These are phyloP conservation scores for Polytrichum commune DNA, from an alignment of 225 moss, liverwort and hornwort species.

Conservation along the genomic window DNA sequence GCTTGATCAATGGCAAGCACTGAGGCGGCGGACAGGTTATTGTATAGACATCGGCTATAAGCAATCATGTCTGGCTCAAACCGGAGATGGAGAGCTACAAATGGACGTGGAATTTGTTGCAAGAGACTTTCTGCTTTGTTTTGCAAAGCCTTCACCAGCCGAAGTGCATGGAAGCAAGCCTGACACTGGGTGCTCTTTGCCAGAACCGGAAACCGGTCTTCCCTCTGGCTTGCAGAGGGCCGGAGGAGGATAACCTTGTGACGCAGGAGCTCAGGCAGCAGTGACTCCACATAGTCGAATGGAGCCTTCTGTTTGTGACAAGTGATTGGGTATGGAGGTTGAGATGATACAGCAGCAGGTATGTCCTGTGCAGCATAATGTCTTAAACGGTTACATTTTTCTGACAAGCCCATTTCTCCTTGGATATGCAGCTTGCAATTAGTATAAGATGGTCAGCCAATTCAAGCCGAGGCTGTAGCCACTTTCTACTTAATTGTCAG, in stretches of 20 bases:
- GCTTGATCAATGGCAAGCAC: slow-evolving; percentile 14
- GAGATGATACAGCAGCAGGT: slow-evolving; percentile 12
- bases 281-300: slow-evolving; percentile 26
- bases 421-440: no score
- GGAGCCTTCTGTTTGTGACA: slow-evolving; percentile 26
- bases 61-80: slow-evolving; percentile 60
- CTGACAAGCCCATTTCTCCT: no score
- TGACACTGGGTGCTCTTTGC: slow-evolving; percentile 40
- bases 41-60: slow-evolving; percentile 41
- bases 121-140: slow-evolving; percentile 22
- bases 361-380: slow-evolving; percentile 12
- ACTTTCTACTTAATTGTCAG: no score
- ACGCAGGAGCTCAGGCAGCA: slow-evolving; percentile 31
- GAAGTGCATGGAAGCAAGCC: slow-evolving; percentile 36
- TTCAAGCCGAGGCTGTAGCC: no score
- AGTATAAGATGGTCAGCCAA: no score
- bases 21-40: slow-evolving; percentile 20
- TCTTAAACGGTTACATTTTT: no score
- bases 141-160: slow-evolving; percentile 19
- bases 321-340: slow-evolving; percentile 20
- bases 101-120: slow-evolving; percentile 22
- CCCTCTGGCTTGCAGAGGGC: slow-evolving; percentile 33
- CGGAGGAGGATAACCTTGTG: slow-evolving; percentile 32
- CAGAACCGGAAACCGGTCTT: slow-evolving; percentile 6
- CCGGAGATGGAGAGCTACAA: slow-evolving; percentile 41